phyloP scores from a whole-genome alignment of 805 yeast genomes.

The Hermanozyma aechmeae region DNA sequence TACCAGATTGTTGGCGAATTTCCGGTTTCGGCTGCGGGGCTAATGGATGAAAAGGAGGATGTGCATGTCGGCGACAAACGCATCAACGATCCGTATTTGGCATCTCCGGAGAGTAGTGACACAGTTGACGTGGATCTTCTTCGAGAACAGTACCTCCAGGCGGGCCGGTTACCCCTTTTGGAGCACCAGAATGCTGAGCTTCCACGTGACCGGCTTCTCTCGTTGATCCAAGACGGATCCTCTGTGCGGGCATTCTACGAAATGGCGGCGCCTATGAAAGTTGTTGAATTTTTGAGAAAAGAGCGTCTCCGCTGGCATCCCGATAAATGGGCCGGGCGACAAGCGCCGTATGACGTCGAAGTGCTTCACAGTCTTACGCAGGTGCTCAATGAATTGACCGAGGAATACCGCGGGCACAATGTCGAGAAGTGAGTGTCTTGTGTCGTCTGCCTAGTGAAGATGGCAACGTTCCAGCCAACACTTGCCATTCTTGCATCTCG shows the following conservation, averaged over 20 bases:
- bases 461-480: no score
- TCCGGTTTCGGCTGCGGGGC: slow-evolving; percentile 20
- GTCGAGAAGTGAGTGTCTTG: no score
- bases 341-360: slow-evolving; percentile 14
- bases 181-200: slow-evolving; percentile 5
- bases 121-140: not conserved
- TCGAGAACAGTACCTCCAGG: not conserved
- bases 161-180: slow-evolving; percentile 6
- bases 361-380: slow-evolving; percentile 21
- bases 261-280: slow-evolving; percentile 7
- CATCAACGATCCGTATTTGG: slow-evolving; percentile 23
- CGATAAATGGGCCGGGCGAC: slow-evolving; percentile 40
- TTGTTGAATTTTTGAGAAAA: slow-evolving; percentile 20
- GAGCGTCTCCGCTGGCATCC: slow-evolving; percentile 70
- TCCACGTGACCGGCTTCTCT: slow-evolving; percentile 5
- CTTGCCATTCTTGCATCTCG: no score
- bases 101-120: not conserved
- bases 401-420: no score
- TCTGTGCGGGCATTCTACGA: slow-evolving; percentile 20
- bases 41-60: slow-evolving; percentile 25
- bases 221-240: slow-evolving; percentile 12
- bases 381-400: slow-evolving; percentile 16
- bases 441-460: no score
- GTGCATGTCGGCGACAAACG: slow-evolving; percentile 30
- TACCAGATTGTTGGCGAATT: slow-evolving; percentile 23